Conservation (phyloP, 2,329 filamentous ascomycete species). For the Aspergillus thermomutatus region DNA sequence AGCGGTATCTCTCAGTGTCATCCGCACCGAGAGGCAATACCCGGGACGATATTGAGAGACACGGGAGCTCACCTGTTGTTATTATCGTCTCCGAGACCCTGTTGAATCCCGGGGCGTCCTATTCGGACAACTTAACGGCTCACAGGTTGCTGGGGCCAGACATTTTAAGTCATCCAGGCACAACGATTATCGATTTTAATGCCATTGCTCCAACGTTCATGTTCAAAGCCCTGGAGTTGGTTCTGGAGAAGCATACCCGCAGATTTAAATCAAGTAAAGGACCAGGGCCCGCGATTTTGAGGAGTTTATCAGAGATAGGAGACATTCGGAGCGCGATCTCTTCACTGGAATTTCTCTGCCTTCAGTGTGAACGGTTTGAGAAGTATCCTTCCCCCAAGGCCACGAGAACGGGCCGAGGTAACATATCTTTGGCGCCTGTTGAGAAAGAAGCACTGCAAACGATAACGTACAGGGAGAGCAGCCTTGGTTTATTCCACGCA, state of each 20-base stretch:
- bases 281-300: constrained; percentile 74
- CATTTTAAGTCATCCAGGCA: constrained; percentile 75
- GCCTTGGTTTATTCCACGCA: constrained; percentile 90
- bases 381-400: constrained; percentile 67
- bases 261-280: constrained; percentile 71
- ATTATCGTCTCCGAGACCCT: constrained; percentile 91
- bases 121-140: constrained; percentile 87
- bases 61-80: constrained; percentile 67
- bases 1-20: constrained; percentile 69
- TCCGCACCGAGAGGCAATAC: constrained; percentile 33
- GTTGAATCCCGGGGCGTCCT: constrained; percentile 77
- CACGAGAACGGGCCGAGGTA: constrained; percentile 56
- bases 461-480: constrained; percentile 82
- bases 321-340: constrained; percentile 92
- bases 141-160: constrained; percentile 85
- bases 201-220: constrained; percentile 82
- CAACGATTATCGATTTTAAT: constrained; percentile 86
- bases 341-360: constrained; percentile 84
- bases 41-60: constrained; percentile 13
- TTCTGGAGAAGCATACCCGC: constrained; percentile 81
- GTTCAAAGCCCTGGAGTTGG: constrained; percentile 74
- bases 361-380: constrained; percentile 71
- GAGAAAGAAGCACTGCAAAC: constrained; percentile 77
- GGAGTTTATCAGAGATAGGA: constrained; percentile 77
- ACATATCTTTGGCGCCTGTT: constrained; percentile 60